Conservation (phyloP, 805 yeast genomes). For the Yarrowia divulgata region DNA sequence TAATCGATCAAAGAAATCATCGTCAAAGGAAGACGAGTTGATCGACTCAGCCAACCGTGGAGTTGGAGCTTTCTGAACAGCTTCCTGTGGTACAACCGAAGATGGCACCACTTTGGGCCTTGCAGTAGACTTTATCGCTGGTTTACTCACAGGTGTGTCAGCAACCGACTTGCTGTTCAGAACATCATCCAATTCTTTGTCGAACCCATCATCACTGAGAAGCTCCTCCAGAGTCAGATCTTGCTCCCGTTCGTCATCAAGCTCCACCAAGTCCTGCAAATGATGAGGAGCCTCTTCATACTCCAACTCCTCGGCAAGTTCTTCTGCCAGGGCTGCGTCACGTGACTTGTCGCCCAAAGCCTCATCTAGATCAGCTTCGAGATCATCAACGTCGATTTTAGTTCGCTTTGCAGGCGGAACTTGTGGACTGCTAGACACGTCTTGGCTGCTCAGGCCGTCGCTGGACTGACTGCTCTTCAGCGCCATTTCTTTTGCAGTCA, state of each 20-base stretch:
- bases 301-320: not conserved
- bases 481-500: slow-evolving; percentile 24
- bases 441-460: slow-evolving; percentile 1
- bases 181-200: not conserved
- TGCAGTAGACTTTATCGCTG: too few species aligned
- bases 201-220: slow-evolving; percentile 14
- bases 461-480: not conserved
- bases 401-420: not conserved
- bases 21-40: slow-evolving; percentile 18
- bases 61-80: too few species aligned
- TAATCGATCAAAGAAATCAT: slow-evolving; percentile 18
- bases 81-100: too few species aligned
- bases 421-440: not conserved
- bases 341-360: not conserved
- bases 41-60: not conserved
- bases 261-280: slow-evolving; percentile 8
- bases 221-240: slow-evolving; percentile 32
- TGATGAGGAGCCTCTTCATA: not conserved
- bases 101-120: too few species aligned
- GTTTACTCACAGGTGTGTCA: too few species aligned
- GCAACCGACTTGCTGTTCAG: not conserved
- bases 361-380: slow-evolving; percentile 9
- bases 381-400: not conserved
- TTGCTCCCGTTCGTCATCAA: slow-evolving; percentile 14
- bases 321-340: not conserved